Conservation (phyloP, 106 monocot genomes). For the Iris macrosiphon region DNA sequence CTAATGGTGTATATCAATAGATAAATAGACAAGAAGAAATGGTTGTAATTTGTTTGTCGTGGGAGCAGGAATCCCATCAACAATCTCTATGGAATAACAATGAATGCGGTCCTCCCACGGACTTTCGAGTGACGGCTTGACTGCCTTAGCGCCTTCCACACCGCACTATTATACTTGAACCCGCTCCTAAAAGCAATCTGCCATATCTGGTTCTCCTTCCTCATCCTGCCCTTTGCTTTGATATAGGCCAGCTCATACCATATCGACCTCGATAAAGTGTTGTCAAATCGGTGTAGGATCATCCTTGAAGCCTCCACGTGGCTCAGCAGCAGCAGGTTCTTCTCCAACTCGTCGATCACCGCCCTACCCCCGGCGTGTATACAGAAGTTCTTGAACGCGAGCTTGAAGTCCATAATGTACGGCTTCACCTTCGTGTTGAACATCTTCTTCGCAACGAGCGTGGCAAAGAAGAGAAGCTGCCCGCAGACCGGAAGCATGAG, state of each 20-base stretch:
- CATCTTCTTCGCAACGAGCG: conserved; percentile 56
- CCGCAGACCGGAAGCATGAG: conserved; percentile 55
- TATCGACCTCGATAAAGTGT: conserved; percentile 66
- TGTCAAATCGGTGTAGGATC: conserved; percentile 63
- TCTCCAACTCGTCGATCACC: conserved; percentile 68
- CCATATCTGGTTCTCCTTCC: conserved; percentile 61
- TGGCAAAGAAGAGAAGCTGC: conserved; percentile 66
- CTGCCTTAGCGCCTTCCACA: conserved; percentile 64
- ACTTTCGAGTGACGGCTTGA: conserved; percentile 31
- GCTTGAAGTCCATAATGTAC: conserved; percentile 72
- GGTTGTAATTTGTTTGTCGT: neutral
- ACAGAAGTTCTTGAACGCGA: conserved; percentile 68
- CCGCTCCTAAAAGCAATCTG: conserved; percentile 87
- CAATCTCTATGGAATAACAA: conserved; percentile 38
- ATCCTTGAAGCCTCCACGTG: conserved; percentile 72
- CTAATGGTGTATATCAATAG: too few relatives aligned
- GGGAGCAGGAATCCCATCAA: conserved; percentile 29
- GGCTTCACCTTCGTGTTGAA: conserved; percentile 53
- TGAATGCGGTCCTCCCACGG: conserved; percentile 66
- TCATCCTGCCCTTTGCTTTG: conserved; percentile 58
- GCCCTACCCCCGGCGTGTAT: conserved; percentile 64
- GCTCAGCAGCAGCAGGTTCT: conserved; percentile 45
- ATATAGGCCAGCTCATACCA: conserved; percentile 71
- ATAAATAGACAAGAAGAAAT: too few relatives aligned
- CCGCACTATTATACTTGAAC: conserved; percentile 96